phyloP scores from a whole-genome alignment of 2,329 filamentous ascomycete species.

The Scopulariopsis brevicaulis region DNA sequence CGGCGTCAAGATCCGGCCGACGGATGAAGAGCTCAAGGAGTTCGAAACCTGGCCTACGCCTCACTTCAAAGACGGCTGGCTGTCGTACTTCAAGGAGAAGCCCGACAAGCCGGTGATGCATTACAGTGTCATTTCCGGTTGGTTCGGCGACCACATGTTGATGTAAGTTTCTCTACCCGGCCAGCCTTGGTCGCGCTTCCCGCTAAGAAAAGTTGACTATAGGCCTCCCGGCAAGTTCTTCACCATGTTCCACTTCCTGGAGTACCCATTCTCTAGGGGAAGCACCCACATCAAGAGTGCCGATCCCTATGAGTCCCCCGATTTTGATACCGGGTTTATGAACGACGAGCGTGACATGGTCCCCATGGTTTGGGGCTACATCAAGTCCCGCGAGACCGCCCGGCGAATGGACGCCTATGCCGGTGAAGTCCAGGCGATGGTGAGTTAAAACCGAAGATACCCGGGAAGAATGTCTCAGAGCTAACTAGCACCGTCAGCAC shows the following conservation, averaged over 20 bases:
- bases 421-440: slow-evolving; percentile 54
- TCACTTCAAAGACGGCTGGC: slow-evolving; percentile 65
- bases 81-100: slow-evolving; percentile 75
- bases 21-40: slow-evolving; percentile 51
- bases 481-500: slow-evolving; percentile 30
- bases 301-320: slow-evolving; percentile 61
- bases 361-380: slow-evolving; percentile 75
- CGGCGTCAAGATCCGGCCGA: slow-evolving; percentile 68
- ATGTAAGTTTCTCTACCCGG: slow-evolving; percentile 25
- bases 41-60: slow-evolving; percentile 65
- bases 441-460: slow-evolving; percentile 5
- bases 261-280: slow-evolving; percentile 67
- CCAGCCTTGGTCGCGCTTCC: not conserved
- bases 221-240: slow-evolving; percentile 72
- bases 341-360: slow-evolving; percentile 78
- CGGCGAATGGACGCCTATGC: slow-evolving; percentile 69
- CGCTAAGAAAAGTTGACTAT: slow-evolving; percentile 23
- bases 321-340: slow-evolving; percentile 78
- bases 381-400: slow-evolving; percentile 72
- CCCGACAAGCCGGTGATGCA: slow-evolving; percentile 83
- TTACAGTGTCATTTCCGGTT: slow-evolving; percentile 64
- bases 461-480: too few relatives aligned
- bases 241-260: slow-evolving; percentile 74
- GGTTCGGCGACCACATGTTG: slow-evolving; percentile 49
- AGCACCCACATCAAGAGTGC: slow-evolving; percentile 60